Percentiles rank a stretch among this genome's conserved stretches.
phyloP scores from a whole-genome alignment of 768 basidiomycete species.

The Heimioporus sp. region DNA sequence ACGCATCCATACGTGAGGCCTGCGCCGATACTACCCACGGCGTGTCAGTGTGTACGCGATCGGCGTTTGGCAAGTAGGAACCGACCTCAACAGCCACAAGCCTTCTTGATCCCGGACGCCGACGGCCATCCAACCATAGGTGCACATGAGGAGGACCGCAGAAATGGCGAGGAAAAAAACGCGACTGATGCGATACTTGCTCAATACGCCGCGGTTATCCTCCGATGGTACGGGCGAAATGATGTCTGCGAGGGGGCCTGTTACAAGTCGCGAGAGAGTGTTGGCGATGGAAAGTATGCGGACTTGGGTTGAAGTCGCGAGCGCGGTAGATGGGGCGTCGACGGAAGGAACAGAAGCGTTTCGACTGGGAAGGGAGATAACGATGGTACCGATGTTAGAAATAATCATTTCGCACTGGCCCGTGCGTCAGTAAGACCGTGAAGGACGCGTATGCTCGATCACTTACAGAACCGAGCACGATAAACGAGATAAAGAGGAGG shows the following conservation, averaged over 20 bases:
- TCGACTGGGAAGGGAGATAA: constrained; percentile 53
- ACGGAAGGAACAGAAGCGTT: constrained; percentile 1
- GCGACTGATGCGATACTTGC: constrained; percentile 59
- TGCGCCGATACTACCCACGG: constrained; percentile 49
- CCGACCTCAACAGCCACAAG: constrained; percentile 72
- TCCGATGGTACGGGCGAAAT: constrained; percentile 57
- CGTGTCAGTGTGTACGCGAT: background rate
- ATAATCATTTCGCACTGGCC: constrained; percentile 76
- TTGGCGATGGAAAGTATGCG: constrained; percentile 68
- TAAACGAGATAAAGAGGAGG: constrained; percentile 47
- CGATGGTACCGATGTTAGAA: constrained; percentile 77
- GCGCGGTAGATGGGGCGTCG: constrained; percentile 26
- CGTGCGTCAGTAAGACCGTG: background rate
- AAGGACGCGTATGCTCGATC: background rate
- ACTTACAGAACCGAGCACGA: constrained; percentile 71
- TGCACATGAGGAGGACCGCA: constrained; percentile 45
- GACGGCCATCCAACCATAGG: constrained; percentile 56
- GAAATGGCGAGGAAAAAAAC: constrained; percentile 56
- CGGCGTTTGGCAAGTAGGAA: background rate
- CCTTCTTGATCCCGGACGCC: constrained; percentile 46
- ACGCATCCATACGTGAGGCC: constrained; percentile 68
- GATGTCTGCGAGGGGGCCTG: constrained; percentile 71
- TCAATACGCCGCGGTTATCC: constrained; percentile 28
- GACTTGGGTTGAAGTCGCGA: constrained; percentile 61
- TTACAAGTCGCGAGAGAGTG: constrained; percentile 63